Evolutionary conservation across 306 rosid species (phyloP).

Genomic region (Senna tora): DNA sequence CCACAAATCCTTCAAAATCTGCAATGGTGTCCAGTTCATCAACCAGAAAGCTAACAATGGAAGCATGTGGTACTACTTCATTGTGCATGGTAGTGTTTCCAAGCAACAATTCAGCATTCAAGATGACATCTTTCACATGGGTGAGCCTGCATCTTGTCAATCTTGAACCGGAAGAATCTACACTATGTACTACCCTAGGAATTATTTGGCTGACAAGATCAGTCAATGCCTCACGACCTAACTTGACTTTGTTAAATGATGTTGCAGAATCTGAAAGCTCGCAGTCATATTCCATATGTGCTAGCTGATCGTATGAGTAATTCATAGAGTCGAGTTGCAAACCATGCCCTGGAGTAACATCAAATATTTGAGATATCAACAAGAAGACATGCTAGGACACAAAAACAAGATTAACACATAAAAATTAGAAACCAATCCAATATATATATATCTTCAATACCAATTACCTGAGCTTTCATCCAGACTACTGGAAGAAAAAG

Average conservation of each 20-base stretch:
- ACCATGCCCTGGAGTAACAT: constrained; percentile 53
- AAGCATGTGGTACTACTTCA: constrained; percentile 42
- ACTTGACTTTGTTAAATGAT: constrained; percentile 47
- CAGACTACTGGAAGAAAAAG: constrained; percentile 83
- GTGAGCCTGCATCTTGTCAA: constrained; percentile 49
- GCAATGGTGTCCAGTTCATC: constrained; percentile 55
- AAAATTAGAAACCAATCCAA: background rate
- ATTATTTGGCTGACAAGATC: constrained; percentile 43
- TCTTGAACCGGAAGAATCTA: constrained; percentile 45
- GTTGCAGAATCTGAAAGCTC: constrained; percentile 66
- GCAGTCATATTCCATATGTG: constrained; percentile 35
- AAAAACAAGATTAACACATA: background rate
- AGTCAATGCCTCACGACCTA: constrained; percentile 38
- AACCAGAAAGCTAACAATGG: constrained; percentile 43
- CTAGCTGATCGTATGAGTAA: constrained; percentile 41
- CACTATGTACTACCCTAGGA: constrained; percentile 42
- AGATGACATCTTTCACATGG: constrained; percentile 55
- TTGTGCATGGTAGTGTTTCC: constrained; percentile 35
- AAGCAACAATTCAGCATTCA: constrained; percentile 68
- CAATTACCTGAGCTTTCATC: constrained; percentile 79
- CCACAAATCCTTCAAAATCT: constrained; percentile 22
- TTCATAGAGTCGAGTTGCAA: constrained; percentile 50
- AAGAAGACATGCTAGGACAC: background rate
- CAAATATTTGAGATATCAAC: constrained; percentile 20
- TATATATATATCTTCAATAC: no score